phyloP scores from a whole-genome alignment of 2,329 filamentous ascomycete genomes.

The Didymella sp. region DNA sequence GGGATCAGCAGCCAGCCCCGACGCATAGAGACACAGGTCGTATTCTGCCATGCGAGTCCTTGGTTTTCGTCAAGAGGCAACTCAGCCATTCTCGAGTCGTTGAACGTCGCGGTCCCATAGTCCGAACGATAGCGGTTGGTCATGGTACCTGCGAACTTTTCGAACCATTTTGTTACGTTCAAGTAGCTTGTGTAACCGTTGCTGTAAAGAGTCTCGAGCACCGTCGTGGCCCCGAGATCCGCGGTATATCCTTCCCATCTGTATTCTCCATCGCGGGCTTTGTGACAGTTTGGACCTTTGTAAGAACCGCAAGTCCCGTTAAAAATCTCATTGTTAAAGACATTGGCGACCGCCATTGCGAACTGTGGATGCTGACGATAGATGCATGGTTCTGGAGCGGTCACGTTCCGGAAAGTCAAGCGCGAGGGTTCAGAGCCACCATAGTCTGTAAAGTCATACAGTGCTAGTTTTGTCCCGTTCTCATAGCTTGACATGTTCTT shows the following conservation, averaged over 20 bases:
- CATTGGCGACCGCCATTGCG: background rate
- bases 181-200: background rate
- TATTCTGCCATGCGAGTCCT: background rate
- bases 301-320: background rate
- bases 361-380: background rate
- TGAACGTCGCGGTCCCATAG: background rate
- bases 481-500: background rate
- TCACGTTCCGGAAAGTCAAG: background rate
- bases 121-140: background rate
- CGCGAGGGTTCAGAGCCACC: background rate
- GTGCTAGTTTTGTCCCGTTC: background rate
- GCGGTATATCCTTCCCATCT: background rate
- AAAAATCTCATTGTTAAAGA: background rate
- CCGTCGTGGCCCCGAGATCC: background rate
- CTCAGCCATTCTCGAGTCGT: background rate
- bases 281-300: background rate
- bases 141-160: background rate
- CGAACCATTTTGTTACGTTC: background rate
- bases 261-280: background rate
- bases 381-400: background rate
- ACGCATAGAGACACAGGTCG: background rate
- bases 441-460: background rate
- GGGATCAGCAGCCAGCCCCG: background rate
- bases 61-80: background rate
- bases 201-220: background rate